These are phyloP conservation scores for Aspergillus spinulosporus DNA, from an alignment of 2,329 filamentous ascomycete genomes.

Conservation along the genomic window DNA sequence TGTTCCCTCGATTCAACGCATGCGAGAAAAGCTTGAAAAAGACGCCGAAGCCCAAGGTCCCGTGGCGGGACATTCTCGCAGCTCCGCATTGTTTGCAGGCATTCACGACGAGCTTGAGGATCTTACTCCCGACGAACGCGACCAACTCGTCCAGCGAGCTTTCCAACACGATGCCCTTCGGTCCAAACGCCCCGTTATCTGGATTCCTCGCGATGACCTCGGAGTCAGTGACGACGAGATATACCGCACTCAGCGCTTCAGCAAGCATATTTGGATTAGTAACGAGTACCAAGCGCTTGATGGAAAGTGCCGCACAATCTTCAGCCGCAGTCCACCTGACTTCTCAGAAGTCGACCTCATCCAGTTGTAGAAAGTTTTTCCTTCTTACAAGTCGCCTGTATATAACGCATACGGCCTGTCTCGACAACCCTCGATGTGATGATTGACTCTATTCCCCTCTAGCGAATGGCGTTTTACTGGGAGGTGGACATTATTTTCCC, in stretches of 20 bases:
- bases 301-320: slow-evolving; percentile 77
- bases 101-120: slow-evolving; percentile 94
- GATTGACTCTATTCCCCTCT: neutral
- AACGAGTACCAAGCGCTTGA: slow-evolving; percentile 90
- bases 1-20: slow-evolving; percentile 33
- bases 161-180: slow-evolving; percentile 89
- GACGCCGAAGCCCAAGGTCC: slow-evolving; percentile 70
- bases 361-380: slow-evolving; percentile 56
- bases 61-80: slow-evolving; percentile 59
- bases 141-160: slow-evolving; percentile 78
- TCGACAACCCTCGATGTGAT: slow-evolving; percentile 5
- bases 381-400: neutral
- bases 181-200: slow-evolving; percentile 80
- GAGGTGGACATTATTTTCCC: neutral
- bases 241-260: slow-evolving; percentile 71
- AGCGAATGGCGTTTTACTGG: slow-evolving; percentile 8
- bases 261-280: slow-evolving; percentile 83
- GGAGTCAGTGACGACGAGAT: slow-evolving; percentile 93
- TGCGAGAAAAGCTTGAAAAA: slow-evolving; percentile 40
- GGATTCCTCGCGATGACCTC: slow-evolving; percentile 88
- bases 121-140: slow-evolving; percentile 83
- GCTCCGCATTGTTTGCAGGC: slow-evolving; percentile 79
- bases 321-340: slow-evolving; percentile 81
- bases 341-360: slow-evolving; percentile 88
- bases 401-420: neutral